phyloP scores from a whole-genome alignment of 441 rosid species.

The Viola pubescens region DNA sequence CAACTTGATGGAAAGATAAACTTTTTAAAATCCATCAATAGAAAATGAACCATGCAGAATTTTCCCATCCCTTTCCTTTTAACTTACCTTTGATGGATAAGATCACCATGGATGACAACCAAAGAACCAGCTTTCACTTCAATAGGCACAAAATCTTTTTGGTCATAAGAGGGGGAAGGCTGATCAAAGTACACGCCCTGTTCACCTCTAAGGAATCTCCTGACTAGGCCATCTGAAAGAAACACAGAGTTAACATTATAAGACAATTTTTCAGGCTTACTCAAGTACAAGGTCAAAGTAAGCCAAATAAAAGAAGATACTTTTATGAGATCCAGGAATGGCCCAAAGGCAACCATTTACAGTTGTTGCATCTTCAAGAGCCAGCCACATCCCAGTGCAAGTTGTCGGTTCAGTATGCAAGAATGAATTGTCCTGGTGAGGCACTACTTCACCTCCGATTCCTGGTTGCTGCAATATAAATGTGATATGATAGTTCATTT shows the following conservation, averaged over 20 bases:
- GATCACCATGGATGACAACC: slow-evolving; percentile 82
- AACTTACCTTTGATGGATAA: slow-evolving; percentile 79
- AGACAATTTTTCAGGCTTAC: slow-evolving; percentile 2
- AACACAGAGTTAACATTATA: neutral
- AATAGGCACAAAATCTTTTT: slow-evolving; percentile 69
- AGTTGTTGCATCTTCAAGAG: slow-evolving; percentile 82
- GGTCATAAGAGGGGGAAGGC: slow-evolving; percentile 68
- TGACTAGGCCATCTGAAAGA: slow-evolving; percentile 71
- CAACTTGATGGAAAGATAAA: neutral
- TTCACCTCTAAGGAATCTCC: slow-evolving; percentile 76
- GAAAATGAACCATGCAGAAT: neutral
- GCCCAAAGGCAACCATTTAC: slow-evolving; percentile 95
- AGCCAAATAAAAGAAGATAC: slow-evolving; percentile 26
- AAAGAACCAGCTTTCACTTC: slow-evolving; percentile 93
- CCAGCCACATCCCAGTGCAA: slow-evolving; percentile 92
- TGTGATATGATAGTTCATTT: neutral
- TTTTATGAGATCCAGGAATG: slow-evolving; percentile 89
- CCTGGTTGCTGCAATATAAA: slow-evolving; percentile 79
- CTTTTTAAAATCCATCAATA: neutral
- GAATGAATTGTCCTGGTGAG: slow-evolving; percentile 90
- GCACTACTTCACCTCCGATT: slow-evolving; percentile 93
- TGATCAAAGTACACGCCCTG: slow-evolving; percentile 71
- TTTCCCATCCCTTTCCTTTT: slow-evolving; percentile 3
- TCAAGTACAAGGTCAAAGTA: slow-evolving; percentile 5
- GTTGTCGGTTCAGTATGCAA: slow-evolving; percentile 80